Evolutionary conservation across 2,329 filamentous ascomycete genomes (phyloP), one percentile per base, ranked within the genome.

Genomic region (Akanthomyces muscarius): DNA sequence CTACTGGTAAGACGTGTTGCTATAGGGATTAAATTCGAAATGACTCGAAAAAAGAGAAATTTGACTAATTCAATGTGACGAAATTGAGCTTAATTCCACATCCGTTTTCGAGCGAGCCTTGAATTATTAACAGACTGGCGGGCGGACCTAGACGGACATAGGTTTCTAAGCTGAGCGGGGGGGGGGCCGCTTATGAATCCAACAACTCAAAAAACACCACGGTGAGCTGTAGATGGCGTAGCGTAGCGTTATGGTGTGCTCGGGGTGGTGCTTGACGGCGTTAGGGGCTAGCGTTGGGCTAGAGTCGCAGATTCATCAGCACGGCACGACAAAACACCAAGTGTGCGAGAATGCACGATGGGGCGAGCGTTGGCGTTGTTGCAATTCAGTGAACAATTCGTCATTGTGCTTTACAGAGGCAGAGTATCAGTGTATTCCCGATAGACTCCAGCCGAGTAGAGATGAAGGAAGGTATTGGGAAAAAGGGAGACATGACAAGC

Each of bases 101-200:
- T 25, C 14, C 7, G 21, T n/a, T 14, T 14, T 36, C 33, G 33
- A 14, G 11, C 6, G 16, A 51, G 33, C 33, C 2, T 3, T 33
- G 28, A 57, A 60, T 60, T 60, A 51, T 51, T 51, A 60, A 60
- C 23, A 28, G 5, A 18, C 21, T 3, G 38, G 21, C 5, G 33
- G 25, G 48, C 56, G 56, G 45, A 50, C n/a, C 33, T 61, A 54
- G 25, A 16, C 58, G 58, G 58, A 61, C 50, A 61, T 54, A 13
- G 45, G 58, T 61, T 61, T 61, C 58, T 54, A 61, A 61, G 41
- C 58, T 36, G 33, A 36, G 38, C 50, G 42, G 28, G 28, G 28
- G 28, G 48, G 5, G 36, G 21, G 7, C 23, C 6, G 58, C 44
- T 61, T 61, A 61, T 52, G 41, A 61, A 61, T 61, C 58, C n/a